Percentiles rank a stretch among this genome's conserved stretches.
Conservation (phyloP, 148 eudicot species). For the Camellia japonica region DNA sequence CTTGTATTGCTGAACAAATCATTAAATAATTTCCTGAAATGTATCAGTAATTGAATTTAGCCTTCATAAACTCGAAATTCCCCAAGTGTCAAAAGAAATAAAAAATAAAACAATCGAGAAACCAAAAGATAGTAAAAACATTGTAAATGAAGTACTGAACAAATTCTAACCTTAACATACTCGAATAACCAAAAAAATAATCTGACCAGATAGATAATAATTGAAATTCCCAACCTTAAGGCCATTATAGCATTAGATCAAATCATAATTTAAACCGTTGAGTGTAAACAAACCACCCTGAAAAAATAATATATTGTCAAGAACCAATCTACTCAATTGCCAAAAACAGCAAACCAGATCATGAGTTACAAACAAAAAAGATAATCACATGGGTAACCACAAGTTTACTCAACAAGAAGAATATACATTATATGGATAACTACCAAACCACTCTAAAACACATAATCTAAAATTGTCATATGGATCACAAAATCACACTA, state of each 20-base stretch:
- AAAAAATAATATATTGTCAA: slow-evolving; percentile 84
- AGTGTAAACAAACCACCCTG: slow-evolving; percentile 74
- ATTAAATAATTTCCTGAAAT: neutral
- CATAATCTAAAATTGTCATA: neutral
- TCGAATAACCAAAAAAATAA: neutral
- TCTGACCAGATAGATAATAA: neutral
- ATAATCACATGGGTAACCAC: neutral
- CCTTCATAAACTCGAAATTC: neutral
- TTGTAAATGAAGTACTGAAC: neutral
- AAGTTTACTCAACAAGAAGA: neutral
- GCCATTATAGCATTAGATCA: neutral
- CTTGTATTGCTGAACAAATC: neutral
- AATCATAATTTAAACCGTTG: slow-evolving; percentile 55
- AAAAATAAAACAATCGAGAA: neutral
- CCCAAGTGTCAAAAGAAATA: neutral
- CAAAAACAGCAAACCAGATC: neutral
- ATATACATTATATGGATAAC: neutral
- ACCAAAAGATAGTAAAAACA: neutral
- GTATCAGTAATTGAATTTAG: neutral
- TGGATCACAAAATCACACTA: too few species aligned
- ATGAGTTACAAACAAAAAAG: neutral
- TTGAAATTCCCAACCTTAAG: neutral
- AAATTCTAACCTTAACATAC: neutral
- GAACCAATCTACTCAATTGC: slow-evolving; percentile 58
- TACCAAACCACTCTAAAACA: neutral